These are phyloP conservation scores for Colletotrichum ledebouriae DNA, from an alignment of 2,329 filamentous ascomycete genomes.

Conservation along the genomic window DNA sequence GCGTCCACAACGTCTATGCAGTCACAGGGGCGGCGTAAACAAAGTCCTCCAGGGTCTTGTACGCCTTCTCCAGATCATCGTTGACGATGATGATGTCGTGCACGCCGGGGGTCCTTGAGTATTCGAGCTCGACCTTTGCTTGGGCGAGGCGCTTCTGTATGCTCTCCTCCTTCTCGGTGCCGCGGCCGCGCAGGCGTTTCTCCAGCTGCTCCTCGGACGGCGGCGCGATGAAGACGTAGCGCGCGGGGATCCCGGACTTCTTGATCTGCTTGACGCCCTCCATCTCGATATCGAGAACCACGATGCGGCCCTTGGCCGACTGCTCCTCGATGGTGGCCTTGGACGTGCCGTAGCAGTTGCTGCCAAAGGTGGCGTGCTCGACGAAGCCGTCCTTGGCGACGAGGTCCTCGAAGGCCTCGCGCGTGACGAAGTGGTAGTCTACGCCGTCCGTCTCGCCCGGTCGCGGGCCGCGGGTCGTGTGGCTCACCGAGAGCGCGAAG, in stretches of 20 bases:
- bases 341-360: constrained; percentile 89
- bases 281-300: constrained; percentile 97
- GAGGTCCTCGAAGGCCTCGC: constrained; percentile 76
- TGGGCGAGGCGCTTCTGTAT: constrained; percentile 78
- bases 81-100: constrained; percentile 56
- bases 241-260: constrained; percentile 77
- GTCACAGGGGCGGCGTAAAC: constrained; percentile 54
- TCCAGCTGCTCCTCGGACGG: constrained; percentile 83
- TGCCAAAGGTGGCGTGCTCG: constrained; percentile 86
- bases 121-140: constrained; percentile 81
- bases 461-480: constrained; percentile 86
- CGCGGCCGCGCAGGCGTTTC: constrained; percentile 77
- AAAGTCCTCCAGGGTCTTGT: constrained; percentile 65
- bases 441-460: constrained; percentile 80
- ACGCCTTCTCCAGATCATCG: constrained; percentile 63
- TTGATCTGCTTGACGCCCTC: constrained; percentile 97
- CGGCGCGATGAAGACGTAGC: constrained; percentile 88
- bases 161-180: constrained; percentile 82
- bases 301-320: constrained; percentile 77
- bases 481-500: constrained; percentile 71
- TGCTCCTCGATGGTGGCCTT: constrained; percentile 84
- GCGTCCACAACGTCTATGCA: neutral
- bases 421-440: constrained; percentile 84
- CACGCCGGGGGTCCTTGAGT: constrained; percentile 73
- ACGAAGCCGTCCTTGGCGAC: constrained; percentile 81